A percentile compares a stretch with the other conserved stretches of the same genome.
Conservation (phyloP, 1,139 yeast species). For the Kluyveromyces sp. region DNA sequence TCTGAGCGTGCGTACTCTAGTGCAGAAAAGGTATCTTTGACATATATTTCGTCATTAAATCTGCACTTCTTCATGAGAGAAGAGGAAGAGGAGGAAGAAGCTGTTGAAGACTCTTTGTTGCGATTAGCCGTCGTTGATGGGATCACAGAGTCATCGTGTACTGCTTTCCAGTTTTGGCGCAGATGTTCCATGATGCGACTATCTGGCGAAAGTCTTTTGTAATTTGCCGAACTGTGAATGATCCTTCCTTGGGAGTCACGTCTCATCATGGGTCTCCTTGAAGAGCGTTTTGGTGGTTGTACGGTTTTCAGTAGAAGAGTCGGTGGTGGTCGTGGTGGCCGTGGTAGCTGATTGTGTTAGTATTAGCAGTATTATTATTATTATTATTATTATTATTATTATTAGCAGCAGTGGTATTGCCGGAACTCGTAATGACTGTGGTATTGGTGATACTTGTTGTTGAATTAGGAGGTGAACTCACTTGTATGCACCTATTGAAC, state of each 20-base stretch:
- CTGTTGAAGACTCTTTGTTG: background rate
- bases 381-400: no score
- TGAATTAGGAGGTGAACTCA: background rate
- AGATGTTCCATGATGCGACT: slow-evolving; percentile 12
- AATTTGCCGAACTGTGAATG: background rate
- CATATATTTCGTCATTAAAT: slow-evolving; percentile 13
- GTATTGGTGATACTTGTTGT: no score
- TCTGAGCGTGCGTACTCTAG: slow-evolving; percentile 23
- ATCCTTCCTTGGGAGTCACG: slow-evolving; percentile 1
- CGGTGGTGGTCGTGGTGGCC: no score
- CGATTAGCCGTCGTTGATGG: background rate
- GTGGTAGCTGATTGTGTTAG: no score
- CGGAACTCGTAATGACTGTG: no score
- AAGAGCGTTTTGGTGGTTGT: slow-evolving; percentile 2
- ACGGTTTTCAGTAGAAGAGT: background rate
- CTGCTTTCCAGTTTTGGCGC: slow-evolving; percentile 19
- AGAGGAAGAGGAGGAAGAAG: background rate
- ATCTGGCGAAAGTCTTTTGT: background rate
- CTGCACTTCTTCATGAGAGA: background rate
- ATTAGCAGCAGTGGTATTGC: no score
- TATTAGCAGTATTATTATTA: no score
- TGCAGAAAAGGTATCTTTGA: slow-evolving; percentile 16
- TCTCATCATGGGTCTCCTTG: slow-evolving; percentile 1
- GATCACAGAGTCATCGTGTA: slow-evolving; percentile 12
- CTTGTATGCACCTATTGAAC: background rate